Percentiles rank a stretch among this genome's conserved stretches.
Conservation (phyloP, 768 basidiomycete genomes). For the Lactarius sanguifluus region DNA sequence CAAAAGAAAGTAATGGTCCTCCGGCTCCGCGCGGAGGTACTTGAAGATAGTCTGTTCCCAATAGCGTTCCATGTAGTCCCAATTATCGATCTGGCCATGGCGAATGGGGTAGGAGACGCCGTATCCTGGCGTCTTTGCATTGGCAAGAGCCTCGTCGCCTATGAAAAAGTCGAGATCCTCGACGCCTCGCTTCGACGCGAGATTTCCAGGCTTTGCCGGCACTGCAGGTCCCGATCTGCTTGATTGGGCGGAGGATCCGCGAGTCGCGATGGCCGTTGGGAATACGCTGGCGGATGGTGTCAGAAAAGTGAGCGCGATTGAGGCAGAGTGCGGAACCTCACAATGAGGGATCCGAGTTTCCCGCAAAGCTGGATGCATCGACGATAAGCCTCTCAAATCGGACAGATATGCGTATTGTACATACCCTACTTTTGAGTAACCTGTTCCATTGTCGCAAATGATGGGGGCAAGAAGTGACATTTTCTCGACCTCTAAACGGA, state of each 20-base stretch:
- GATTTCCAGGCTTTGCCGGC: constrained; percentile 83
- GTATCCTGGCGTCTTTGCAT: constrained; percentile 92
- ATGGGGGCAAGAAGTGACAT: constrained; percentile 92
- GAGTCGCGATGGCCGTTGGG: constrained; percentile 94
- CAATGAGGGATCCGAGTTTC: constrained; percentile 99
- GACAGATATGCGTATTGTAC: constrained; percentile 32
- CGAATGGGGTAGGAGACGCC: constrained; percentile 94
- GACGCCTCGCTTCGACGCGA: constrained; percentile 94
- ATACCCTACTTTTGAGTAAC: constrained; percentile 95
- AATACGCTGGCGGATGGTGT: constrained; percentile 66
- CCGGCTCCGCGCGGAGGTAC: constrained; percentile 96
- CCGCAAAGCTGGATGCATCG: constrained; percentile 71
- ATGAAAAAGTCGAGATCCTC: constrained; percentile 99
- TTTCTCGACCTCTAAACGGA: constrained; percentile 21
- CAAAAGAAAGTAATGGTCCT: constrained; percentile 97
- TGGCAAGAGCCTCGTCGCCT: constrained; percentile 95
- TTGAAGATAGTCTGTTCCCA: constrained; percentile 99
- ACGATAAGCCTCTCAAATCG: background rate
- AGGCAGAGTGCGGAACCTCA: constrained; percentile 44
- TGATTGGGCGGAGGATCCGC: constrained; percentile 62
- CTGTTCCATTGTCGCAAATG: constrained; percentile 97
- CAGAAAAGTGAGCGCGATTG: constrained; percentile 11
- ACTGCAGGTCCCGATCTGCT: constrained; percentile 71
- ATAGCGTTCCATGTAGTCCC: constrained; percentile 98
- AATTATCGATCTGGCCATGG: constrained; percentile 97